Evolutionary conservation across 768 basidiomycete species (phyloP).

Genomic region (Candolleomyces aberdarensis): DNA sequence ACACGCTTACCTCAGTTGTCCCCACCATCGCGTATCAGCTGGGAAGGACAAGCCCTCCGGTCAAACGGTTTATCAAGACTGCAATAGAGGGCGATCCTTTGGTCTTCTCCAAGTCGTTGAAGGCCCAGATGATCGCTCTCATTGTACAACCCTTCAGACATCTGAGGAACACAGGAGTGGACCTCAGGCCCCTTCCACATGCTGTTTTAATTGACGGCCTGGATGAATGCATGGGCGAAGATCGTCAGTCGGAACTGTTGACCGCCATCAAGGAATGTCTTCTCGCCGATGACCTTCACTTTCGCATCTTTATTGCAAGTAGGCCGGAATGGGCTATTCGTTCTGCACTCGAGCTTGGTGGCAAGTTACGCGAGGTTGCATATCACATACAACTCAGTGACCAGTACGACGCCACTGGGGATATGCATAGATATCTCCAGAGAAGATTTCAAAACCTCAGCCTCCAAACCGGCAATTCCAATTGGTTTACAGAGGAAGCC

Average conservation of each 20-base stretch:
- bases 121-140: constrained; percentile 16
- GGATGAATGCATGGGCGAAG: too few species aligned
- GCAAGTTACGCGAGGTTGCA: not conserved
- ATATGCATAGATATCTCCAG: too few species aligned
- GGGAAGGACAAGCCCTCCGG: constrained; percentile 2
- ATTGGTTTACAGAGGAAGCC: too few species aligned
- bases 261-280: constrained; percentile 8
- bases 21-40: constrained; percentile 31
- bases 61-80: constrained; percentile 4
- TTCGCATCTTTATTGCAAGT: not conserved
- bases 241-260: too few species aligned
- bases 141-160: constrained; percentile 15
- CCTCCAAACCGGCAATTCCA: too few species aligned
- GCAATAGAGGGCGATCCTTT: constrained; percentile 13
- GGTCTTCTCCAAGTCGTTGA: constrained; percentile 12
- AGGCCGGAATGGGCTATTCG: not conserved
- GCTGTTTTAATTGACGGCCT: too few species aligned
- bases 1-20: constrained; percentile 18
- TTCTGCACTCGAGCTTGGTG: not conserved
- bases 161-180: constrained; percentile 20
- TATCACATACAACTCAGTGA: not conserved
- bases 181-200: too few species aligned
- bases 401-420: too few species aligned
- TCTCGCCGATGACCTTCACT: constrained; percentile 11
- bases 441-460: too few species aligned